phyloP scores from a whole-genome alignment of 2,329 filamentous ascomycete species.

The Rutstroemia sp. region DNA sequence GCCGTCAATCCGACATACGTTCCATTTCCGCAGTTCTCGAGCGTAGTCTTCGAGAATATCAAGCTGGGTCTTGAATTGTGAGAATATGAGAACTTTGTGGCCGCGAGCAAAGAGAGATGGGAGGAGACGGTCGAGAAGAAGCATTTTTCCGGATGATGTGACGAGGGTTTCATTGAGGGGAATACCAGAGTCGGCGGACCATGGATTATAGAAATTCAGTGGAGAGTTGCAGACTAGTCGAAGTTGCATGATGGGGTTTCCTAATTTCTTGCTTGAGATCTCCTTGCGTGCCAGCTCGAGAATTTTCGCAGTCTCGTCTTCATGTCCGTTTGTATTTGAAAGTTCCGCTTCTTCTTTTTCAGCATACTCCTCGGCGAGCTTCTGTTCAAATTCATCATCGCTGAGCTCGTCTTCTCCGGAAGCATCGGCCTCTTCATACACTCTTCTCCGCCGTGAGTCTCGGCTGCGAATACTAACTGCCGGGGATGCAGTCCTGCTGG shows the following conservation, averaged over 20 bases:
- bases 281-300: constrained; percentile 76
- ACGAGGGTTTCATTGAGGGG: constrained; percentile 74
- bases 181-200: constrained; percentile 51
- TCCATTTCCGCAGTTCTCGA: constrained; percentile 67
- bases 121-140: constrained; percentile 81
- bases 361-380: constrained; percentile 57
- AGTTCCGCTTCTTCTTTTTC: constrained; percentile 46
- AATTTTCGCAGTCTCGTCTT: constrained; percentile 60
- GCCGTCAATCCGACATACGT: constrained; percentile 85
- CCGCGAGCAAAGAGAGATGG: constrained; percentile 63
- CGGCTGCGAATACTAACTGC: constrained; percentile 35
- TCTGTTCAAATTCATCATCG: constrained; percentile 77
- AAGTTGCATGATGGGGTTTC: constrained; percentile 88
- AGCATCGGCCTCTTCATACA: constrained; percentile 48
- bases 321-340: constrained; percentile 31
- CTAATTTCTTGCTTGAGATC: constrained; percentile 83
- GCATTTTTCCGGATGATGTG: constrained; percentile 89
- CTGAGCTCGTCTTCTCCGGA: constrained; percentile 59
- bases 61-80: constrained; percentile 90
- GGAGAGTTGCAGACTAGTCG: constrained; percentile 89
- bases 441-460: constrained; percentile 35
- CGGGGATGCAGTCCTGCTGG: constrained; percentile 70
- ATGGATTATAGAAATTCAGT: constrained; percentile 95
- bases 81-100: constrained; percentile 94
- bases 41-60: constrained; percentile 89